Base-by-base conservation (phyloP, 2,329 filamentous ascomycete species). In the Cryphonectria carpinicola region DNA sequence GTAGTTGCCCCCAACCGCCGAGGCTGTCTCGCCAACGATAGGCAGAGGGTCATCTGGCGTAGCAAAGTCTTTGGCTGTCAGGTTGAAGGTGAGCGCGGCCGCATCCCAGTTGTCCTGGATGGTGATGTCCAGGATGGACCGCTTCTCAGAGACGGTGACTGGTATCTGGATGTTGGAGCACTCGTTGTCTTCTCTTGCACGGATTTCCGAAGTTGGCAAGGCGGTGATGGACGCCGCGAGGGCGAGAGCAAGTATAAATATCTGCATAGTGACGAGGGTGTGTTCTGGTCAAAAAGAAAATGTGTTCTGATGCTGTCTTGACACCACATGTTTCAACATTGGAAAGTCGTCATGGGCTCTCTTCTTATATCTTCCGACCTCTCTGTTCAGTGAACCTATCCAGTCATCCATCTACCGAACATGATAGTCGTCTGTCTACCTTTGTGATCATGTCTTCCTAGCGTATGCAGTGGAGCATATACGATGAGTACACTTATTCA, bases 51-150 rank as follows among this genome's bases (percentile, higher is more conserved):
- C 71, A 17, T 69, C 70, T 19, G 70, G n/a, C 8, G 56, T 72
- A 0, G 69, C 67, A 22, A 74, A 77, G 63, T 78, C 75, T 32
- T 74, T 72, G 10, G 74, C 70, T n/a, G 77, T 79, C 32, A 78
- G 70, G 69, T 76, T 78, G 35, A 79, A 72, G 1, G 76, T 75
- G 14, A 79, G 70, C 7, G 77, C 72, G 4, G 74, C 75, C 13
- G 73, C 76, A 65, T 79, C 77, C 77, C 77, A 79, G 62, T 79
- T 70, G 54, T 78, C 74, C 25, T 76, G 68, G 17, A 78, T 66
- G 7, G 73, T 75, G 11, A 73, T 71, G 54, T 74, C 74, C 0
- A 79, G 25, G 19, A 77, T 74, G 66, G 75, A 78, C n/a, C 77
- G 76, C 11, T 72, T 74, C 19, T 78, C 76, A 17, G 67, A 73